Evolutionary conservation across 768 basidiomycete species (phyloP).

Genomic region (Inosperma sp.): DNA sequence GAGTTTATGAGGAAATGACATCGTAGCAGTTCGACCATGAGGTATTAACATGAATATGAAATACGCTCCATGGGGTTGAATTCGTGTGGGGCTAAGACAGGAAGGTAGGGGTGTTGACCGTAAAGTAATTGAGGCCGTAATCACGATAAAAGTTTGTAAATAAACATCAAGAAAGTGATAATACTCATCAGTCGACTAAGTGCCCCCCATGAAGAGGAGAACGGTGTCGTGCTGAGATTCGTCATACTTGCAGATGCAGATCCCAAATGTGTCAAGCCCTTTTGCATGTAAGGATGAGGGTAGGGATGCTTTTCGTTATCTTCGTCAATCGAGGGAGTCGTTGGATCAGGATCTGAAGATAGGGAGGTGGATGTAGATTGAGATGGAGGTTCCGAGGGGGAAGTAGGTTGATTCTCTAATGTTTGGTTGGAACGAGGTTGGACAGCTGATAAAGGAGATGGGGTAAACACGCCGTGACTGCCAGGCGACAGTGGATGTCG

Average conservation of each 20-base stretch:
- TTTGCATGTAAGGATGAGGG: constrained; percentile 8
- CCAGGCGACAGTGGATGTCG: constrained; percentile 3
- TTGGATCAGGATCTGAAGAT: not conserved
- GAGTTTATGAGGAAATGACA: too few species aligned
- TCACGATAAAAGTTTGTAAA: constrained; percentile 27
- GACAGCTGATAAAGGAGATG: not conserved
- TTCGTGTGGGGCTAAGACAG: not conserved
- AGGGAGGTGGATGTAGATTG: not conserved
- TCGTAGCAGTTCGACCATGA: too few species aligned
- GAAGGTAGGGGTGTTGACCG: not conserved
- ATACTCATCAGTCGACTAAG: constrained; percentile 24
- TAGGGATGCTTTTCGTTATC: constrained; percentile 3
- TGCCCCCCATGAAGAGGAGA: constrained; percentile 22
- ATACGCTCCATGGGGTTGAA: too few species aligned
- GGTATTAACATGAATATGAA: too few species aligned
- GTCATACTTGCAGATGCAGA: not conserved
- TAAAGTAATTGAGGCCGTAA: not conserved
- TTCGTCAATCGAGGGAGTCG: not conserved
- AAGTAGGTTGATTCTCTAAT: not conserved
- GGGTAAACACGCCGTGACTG: not conserved
- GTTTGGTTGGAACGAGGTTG: not conserved
- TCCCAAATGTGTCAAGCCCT: constrained; percentile 1
- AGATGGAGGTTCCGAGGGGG: not conserved
- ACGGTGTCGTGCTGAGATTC: constrained; percentile 18
- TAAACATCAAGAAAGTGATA: constrained; percentile 24